Base-by-base conservation (phyloP, 2,329 filamentous ascomycete genomes). In the Coniochaeta prunicola region DNA sequence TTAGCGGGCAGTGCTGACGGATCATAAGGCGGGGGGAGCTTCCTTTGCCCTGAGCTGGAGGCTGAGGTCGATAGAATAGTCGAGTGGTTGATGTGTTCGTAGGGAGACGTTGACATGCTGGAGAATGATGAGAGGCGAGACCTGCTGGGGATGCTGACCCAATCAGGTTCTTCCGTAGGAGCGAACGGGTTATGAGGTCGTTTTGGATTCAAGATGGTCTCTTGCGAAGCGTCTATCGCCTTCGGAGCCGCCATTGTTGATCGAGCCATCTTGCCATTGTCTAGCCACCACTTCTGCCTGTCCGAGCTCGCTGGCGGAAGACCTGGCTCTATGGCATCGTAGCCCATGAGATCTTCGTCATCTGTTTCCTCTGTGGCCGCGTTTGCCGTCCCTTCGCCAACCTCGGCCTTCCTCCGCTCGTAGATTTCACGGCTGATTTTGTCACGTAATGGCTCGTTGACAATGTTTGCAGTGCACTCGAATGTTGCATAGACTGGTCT, bases 401-500 rank as follows among this genome's bases (percentile, higher is more conserved):
- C 81, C 13, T 90, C 85, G 1, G 77, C 77, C 66, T 82, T 84
- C 58, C 88, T 83, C 53, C 87, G 83, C 24, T 81, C 77, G 69
- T 97, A 97, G 12, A 97, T 78, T 57, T 88, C 81, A 33, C 82
- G 82, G 67, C 88, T 90, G 53, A 97, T 85, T 4, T 77, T 74
- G 61, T 92, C 87, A 64, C 90, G 91, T 57, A 81, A 76, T 26
- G 73, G 75, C 69, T 96, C 90, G 64, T 99, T 84, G 12, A 97
- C 77, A 50, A 94, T 86, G 64, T 80, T 92, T 57, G 97, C 88
- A 1, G 81, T 84, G 72, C 92, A 96, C 64, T 91, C 84, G 69
- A 99, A 99, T 0, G 86, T 85, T 13, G 91, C 92, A 73, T 91
- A 97, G 0, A 99, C 93, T 1, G 94, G 94, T n/a, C 92, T 84